Evolutionary conservation across 2,329 filamentous ascomycete species (phyloP).

Genomic region (Zarea fungicola): DNA sequence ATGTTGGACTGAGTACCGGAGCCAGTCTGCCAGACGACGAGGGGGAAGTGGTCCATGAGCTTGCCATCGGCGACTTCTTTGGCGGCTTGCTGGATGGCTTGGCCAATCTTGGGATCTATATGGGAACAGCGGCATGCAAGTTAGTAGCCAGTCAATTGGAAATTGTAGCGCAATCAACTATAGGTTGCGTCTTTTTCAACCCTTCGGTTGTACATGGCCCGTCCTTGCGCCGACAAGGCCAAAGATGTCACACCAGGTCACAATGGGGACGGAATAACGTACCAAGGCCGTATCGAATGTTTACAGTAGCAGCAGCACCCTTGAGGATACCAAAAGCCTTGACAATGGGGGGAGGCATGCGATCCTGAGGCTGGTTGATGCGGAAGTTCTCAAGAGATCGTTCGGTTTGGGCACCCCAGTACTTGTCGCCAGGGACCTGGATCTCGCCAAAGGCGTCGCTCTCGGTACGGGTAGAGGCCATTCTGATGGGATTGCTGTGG

Average conservation of each 20-base stretch:
- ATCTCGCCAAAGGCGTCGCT: conserved; percentile 98
- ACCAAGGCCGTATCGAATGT: conserved; percentile 87
- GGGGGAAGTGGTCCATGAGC: conserved; percentile 93
- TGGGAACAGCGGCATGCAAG: background rate
- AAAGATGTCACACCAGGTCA: background rate
- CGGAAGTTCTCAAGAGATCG: conserved; percentile 95
- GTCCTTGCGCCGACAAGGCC: background rate
- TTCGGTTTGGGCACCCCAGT: conserved; percentile 98
- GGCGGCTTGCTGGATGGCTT: conserved; percentile 92
- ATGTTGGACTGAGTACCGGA: conserved; percentile 99
- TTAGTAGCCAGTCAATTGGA: conserved; percentile 41
- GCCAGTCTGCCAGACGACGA: conserved; percentile 98
- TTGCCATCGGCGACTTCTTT: conserved; percentile 90
- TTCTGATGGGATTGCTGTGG: conserved; percentile 29
- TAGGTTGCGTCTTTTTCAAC: conserved; percentile 10
- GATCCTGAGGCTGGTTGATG: conserved; percentile 98
- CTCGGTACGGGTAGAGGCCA: conserved; percentile 69
- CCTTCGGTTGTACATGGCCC: too few relatives aligned
- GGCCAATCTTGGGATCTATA: conserved; percentile 69
- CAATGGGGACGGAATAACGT: conserved; percentile 24
- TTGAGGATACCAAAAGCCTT: conserved; percentile 96
- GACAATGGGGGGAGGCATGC: conserved; percentile 91
- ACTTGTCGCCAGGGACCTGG: conserved; percentile 85
- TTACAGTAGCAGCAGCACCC: conserved; percentile 91
- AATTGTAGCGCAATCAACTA: too few relatives aligned